Conservation (phyloP, 2,329 filamentous ascomycete genomes). For the Leptographium radiaticola region DNA sequence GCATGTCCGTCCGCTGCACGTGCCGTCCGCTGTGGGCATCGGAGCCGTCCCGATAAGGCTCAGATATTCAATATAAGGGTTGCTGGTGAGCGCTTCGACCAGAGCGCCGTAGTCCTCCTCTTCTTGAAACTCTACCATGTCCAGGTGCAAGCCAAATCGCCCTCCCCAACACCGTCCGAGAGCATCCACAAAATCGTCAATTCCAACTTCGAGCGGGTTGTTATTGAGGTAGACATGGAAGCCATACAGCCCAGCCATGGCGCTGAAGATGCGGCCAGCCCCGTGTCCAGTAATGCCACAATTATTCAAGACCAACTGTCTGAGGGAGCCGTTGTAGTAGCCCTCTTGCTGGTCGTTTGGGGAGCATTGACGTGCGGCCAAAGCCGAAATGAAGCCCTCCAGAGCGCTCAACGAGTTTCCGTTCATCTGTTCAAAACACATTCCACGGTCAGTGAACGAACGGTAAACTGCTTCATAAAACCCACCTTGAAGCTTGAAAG, state of each 20-base stretch:
- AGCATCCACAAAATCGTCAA: conserved; percentile 35
- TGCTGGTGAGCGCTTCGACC: conserved; percentile 34
- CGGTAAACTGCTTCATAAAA: too few relatives aligned
- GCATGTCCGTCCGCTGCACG: conserved; percentile 30
- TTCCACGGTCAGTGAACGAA: background rate
- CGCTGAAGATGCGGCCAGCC: conserved; percentile 35
- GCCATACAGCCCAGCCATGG: conserved; percentile 31
- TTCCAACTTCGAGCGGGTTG: conserved; percentile 39
- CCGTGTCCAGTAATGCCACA: conserved; percentile 38
- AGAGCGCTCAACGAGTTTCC: conserved; percentile 33
- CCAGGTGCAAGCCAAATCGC: conserved; percentile 36
- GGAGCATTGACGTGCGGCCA: conserved; percentile 6
- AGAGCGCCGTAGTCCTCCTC: conserved; percentile 39
- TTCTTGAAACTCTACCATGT: conserved; percentile 43
- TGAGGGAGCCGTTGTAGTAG: conserved; percentile 10
- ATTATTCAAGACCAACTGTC: conserved; percentile 33
- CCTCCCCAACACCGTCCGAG: conserved; percentile 30
- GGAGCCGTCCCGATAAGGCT: conserved; percentile 41
- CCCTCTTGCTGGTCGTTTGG: background rate
- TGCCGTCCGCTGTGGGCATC: conserved; percentile 20
- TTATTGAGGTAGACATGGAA: conserved; percentile 36
- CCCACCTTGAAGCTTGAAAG: conserved; percentile 39
- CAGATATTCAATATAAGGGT: conserved; percentile 35
- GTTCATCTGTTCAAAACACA: conserved; percentile 2
- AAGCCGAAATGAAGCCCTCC: conserved; percentile 27